Conservation (phyloP, 371 early-diverging fungal genomes). For the Phascolomyces articulosus region DNA sequence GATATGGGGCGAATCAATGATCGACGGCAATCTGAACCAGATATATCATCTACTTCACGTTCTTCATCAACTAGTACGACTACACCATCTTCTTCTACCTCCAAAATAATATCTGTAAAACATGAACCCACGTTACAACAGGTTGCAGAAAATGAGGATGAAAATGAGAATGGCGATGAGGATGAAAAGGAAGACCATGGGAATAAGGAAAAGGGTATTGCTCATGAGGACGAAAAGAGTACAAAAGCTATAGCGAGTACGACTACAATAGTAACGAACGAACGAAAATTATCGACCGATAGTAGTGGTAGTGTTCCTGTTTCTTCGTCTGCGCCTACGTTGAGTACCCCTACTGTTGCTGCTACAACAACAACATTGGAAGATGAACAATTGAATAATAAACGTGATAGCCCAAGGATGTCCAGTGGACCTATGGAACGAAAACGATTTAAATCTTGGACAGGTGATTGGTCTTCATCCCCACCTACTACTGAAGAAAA, state of each 20-base stretch:
- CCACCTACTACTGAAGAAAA: not conserved
- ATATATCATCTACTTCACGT: constrained; percentile 2
- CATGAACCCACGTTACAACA: not conserved
- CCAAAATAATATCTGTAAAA: not conserved
- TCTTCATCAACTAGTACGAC: not conserved
- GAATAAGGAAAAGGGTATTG: not conserved
- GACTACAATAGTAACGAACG: not conserved
- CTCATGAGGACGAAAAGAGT: not conserved
- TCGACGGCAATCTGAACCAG: constrained; percentile 19
- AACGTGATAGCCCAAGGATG: constrained; percentile 16
- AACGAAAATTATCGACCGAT: not conserved
- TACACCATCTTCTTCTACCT: not conserved
- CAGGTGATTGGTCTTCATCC: constrained; percentile 9
- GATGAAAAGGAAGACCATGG: not conserved
- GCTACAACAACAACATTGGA: too few species aligned
- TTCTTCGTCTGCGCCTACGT: not conserved
- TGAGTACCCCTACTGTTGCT: too few species aligned
- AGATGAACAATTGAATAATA: not conserved
- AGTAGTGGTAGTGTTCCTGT: not conserved
- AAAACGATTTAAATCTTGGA: constrained; percentile 22
- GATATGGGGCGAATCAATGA: not conserved
- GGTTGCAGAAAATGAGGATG: not conserved
- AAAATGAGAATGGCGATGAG: not conserved
- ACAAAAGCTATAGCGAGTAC: not conserved
- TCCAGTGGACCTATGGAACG: constrained; percentile 5